Percentiles rank a stretch among this genome's conserved stretches.
Evolutionary conservation across 257 asterid genomes (phyloP).

Genomic region (Sherardia arvensis): DNA sequence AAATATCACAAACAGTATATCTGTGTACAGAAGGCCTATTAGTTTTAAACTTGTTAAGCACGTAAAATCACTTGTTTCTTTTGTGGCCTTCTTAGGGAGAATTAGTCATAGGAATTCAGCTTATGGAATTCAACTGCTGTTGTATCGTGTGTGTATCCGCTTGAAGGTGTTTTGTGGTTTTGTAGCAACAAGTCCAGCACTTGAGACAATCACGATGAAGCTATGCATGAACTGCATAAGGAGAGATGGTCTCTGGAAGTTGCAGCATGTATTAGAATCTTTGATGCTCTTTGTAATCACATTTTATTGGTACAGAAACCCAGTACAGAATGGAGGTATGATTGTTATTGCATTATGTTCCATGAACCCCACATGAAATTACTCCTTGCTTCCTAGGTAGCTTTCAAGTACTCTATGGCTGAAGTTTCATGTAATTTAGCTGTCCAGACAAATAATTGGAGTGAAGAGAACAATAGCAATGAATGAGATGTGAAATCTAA

Average conservation of each 20-base stretch:
- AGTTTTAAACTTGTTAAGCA: background rate
- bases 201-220: background rate
- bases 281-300: conserved; percentile 3
- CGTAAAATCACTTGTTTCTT: background rate
- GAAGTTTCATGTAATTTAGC: background rate
- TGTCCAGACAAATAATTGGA: background rate
- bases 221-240: background rate
- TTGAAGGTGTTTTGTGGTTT: background rate
- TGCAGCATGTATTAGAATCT: background rate
- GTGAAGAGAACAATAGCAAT: background rate
- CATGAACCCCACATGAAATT: background rate
- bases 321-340: background rate
- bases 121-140: background rate
- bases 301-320: background rate
- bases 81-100: background rate
- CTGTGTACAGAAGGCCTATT: background rate
- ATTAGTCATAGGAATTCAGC: background rate
- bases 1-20: background rate
- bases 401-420: background rate
- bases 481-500: background rate
- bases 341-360: background rate
- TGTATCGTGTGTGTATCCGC: background rate
- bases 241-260: background rate
- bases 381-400: background rate
- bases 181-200: background rate